Conservation (phyloP, 352 stramenopile genomes). For the Elongisporangium undulatum region DNA sequence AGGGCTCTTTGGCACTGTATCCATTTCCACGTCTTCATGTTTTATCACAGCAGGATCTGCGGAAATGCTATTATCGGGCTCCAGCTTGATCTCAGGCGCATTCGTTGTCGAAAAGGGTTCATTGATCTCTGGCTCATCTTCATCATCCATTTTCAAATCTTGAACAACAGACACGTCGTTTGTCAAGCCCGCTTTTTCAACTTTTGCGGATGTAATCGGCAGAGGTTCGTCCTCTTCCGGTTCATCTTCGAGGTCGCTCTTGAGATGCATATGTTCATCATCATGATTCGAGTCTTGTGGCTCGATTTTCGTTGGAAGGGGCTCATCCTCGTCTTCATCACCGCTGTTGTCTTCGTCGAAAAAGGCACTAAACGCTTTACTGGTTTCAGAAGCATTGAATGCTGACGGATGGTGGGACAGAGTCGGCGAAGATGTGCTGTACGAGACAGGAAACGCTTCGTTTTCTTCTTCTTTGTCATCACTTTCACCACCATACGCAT, state of each 20-base stretch:
- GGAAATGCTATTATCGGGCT: neutral
- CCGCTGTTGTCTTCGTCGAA: slow-evolving; percentile 52
- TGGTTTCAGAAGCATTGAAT: slow-evolving; percentile 62
- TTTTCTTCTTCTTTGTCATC: slow-evolving; percentile 72
- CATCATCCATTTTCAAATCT: neutral
- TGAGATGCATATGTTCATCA: slow-evolving; percentile 8
- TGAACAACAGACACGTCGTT: slow-evolving; percentile 3
- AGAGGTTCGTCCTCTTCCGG: slow-evolving; percentile 65
- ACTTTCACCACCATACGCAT: slow-evolving; percentile 4
- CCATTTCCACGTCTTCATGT: neutral
- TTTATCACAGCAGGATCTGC: neutral
- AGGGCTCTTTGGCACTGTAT: slow-evolving; percentile 5
- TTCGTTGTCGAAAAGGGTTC: slow-evolving; percentile 17
- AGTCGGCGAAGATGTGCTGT: slow-evolving; percentile 21
- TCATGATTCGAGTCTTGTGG: slow-evolving; percentile 19
- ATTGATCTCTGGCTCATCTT: slow-evolving; percentile 20
- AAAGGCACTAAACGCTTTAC: slow-evolving; percentile 69
- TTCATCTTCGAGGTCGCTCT: slow-evolving; percentile 23
- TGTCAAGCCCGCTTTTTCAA: slow-evolving; percentile 9
- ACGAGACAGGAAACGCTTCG: slow-evolving; percentile 63
- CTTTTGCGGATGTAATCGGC: slow-evolving; percentile 8
- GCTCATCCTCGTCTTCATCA: slow-evolving; percentile 52
- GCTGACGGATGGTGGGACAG: slow-evolving; percentile 16
- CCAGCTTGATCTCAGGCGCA: neutral
- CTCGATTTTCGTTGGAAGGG: slow-evolving; percentile 23